phyloP scores from a whole-genome alignment of 2,329 filamentous ascomycete genomes.

The Colletotrichum nymphaeae region DNA sequence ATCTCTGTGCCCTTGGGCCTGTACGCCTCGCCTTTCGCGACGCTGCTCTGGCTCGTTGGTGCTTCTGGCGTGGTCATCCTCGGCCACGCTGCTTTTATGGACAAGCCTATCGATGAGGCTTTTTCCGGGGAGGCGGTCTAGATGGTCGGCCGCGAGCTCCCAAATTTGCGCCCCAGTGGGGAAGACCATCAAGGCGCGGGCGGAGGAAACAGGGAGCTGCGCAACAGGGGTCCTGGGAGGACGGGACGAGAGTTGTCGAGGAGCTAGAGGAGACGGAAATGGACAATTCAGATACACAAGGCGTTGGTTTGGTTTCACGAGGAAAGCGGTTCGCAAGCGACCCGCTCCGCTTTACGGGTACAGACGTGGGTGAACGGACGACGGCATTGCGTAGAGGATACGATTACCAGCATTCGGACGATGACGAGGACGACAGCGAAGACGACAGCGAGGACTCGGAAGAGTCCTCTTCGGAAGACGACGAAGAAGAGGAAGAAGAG shows the following conservation, averaged over 20 bases:
- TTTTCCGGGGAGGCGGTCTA: conserved; percentile 99
- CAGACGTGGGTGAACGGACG: conserved; percentile 61
- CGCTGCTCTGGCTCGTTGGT: conserved; percentile 94
- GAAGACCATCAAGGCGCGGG: conserved; percentile 97
- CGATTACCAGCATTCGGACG: conserved; percentile 48
- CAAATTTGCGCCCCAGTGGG: conserved; percentile 91
- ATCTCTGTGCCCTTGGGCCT: conserved; percentile 87
- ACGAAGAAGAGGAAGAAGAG: conserved; percentile 59
- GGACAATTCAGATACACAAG: conserved; percentile 65
- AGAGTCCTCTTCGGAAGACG: conserved; percentile 43
- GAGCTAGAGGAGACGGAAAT: conserved; percentile 71
- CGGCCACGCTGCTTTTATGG: conserved; percentile 94
- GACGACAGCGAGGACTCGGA: conserved; percentile 54
- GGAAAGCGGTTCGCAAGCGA: conserved; percentile 68
- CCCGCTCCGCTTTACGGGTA: conserved; percentile 69
- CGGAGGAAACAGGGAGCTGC: conserved; percentile 68
- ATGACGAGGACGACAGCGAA: conserved; percentile 51
- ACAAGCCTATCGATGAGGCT: conserved; percentile 99
- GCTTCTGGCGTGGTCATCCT: conserved; percentile 93
- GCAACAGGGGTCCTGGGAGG: conserved; percentile 52
- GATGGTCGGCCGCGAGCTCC: conserved; percentile 99
- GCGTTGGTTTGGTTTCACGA: conserved; percentile 60
- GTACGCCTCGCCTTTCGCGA: conserved; percentile 84
- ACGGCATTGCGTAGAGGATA: conserved; percentile 52
- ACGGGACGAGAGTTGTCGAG: conserved; percentile 67